These are phyloP conservation scores for Sphaerulina musiva DNA, from an alignment of 2,329 filamentous ascomycete species.

Conservation along the genomic window DNA sequence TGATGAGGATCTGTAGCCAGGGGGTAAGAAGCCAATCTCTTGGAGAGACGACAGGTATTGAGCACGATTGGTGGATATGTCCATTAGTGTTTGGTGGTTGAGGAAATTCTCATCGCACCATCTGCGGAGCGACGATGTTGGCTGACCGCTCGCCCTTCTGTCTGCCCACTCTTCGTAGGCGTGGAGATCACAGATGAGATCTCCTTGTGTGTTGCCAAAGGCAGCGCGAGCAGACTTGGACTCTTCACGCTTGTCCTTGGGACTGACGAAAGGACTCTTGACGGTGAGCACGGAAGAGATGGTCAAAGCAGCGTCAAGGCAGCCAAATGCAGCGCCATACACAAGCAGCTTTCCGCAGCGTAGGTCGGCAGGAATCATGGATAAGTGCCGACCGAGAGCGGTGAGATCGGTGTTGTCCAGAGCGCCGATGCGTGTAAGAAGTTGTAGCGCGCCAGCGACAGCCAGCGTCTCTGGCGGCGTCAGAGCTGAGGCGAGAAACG, in stretches of 20 bases:
- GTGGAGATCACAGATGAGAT: conserved; percentile 77
- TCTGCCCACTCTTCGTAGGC: conserved; percentile 78
- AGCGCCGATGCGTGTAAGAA: conserved; percentile 80
- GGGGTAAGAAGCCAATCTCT: conserved; percentile 69
- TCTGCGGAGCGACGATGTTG: conserved; percentile 56
- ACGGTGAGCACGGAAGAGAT: conserved; percentile 90
- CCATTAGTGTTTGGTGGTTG: conserved; percentile 72
- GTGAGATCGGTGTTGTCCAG: conserved; percentile 81
- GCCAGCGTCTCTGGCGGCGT: conserved; percentile 82
- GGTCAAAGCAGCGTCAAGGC: conserved; percentile 78
- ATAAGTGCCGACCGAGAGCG: conserved; percentile 84
- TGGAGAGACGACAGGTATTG: conserved; percentile 82
- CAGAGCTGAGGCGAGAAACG: conserved; percentile 76
- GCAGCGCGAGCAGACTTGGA: conserved; percentile 67
- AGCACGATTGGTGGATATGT: conserved; percentile 77
- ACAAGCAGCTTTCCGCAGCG: conserved; percentile 92
- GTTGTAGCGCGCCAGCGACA: conserved; percentile 73
- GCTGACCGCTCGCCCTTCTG: conserved; percentile 52
- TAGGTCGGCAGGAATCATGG: conserved; percentile 88
- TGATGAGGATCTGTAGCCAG: conserved; percentile 25
- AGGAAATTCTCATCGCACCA: conserved; percentile 88
- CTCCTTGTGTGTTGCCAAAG: conserved; percentile 72
- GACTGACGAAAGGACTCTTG: conserved; percentile 77
- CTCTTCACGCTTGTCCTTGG: conserved; percentile 73
- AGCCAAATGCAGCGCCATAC: conserved; percentile 88